These are phyloP conservation scores for Zelonia costaricensis DNA, from an alignment of 208 protist genomes.

Conservation along the genomic window DNA sequence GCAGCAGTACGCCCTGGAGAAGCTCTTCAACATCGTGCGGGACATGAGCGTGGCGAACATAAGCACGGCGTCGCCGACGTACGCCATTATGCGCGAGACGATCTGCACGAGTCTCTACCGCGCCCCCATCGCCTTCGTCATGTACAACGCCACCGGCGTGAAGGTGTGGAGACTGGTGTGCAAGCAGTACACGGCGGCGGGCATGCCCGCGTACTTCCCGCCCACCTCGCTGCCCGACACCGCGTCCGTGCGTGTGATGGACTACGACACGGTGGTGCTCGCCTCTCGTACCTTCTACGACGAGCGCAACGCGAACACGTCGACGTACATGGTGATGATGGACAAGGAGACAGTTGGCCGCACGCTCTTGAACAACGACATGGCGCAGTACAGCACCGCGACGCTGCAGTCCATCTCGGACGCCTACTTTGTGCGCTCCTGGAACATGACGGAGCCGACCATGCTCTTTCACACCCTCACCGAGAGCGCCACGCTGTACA, in stretches of 20 bases:
- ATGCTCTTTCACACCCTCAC: slow-evolving; percentile 56
- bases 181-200: not conserved
- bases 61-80: not conserved
- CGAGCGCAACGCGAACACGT: not conserved
- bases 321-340: slow-evolving; percentile 26
- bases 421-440: slow-evolving; percentile 39
- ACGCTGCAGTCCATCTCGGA: slow-evolving; percentile 39
- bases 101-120: slow-evolving; percentile 36
- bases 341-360: slow-evolving; percentile 47
- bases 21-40: slow-evolving; percentile 12
- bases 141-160: slow-evolving; percentile 23
- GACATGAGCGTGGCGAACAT: not conserved
- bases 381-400: slow-evolving; percentile 43
- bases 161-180: slow-evolving; percentile 14
- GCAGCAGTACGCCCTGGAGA: slow-evolving; percentile 19
- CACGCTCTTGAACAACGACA: slow-evolving; percentile 36
- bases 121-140: slow-evolving; percentile 31
- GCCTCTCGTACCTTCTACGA: slow-evolving; percentile 13
- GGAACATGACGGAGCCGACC: slow-evolving; percentile 17
- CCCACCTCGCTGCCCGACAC: not conserved
- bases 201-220: not conserved
- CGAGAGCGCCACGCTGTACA: slow-evolving; percentile 28
- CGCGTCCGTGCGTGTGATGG: slow-evolving; percentile 1
- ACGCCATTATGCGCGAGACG: slow-evolving; percentile 1
- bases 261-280: slow-evolving; percentile 15